These are phyloP conservation scores for Amanita rimosa DNA, from an alignment of 768 basidiomycete species.

Conservation along the genomic window DNA sequence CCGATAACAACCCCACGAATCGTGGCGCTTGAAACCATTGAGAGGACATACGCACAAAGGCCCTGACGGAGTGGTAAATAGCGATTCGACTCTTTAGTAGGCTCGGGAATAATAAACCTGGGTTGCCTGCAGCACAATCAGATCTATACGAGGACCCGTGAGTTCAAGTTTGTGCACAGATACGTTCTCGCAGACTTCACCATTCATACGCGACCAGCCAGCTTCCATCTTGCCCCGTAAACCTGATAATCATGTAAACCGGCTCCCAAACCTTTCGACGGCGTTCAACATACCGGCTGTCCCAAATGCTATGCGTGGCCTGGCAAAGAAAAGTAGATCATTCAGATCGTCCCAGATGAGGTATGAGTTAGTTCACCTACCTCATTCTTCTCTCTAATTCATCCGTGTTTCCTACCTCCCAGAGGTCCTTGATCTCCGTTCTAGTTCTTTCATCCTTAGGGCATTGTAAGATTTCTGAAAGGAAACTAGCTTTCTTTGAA, in stretches of 20 bases:
- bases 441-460: constrained; percentile 39
- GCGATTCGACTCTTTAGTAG: not conserved
- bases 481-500: too few relatives aligned
- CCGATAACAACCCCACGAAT: constrained; percentile 70
- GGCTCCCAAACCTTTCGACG: not conserved
- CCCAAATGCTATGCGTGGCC: constrained; percentile 73
- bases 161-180: not conserved
- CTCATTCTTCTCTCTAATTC: constrained; percentile 50
- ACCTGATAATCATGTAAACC: constrained; percentile 26
- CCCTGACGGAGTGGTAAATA: constrained; percentile 34
- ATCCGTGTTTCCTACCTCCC: constrained; percentile 25
- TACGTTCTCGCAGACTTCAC: constrained; percentile 13
- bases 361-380: constrained; percentile 16
- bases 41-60: constrained; percentile 59
- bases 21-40: constrained; percentile 39
- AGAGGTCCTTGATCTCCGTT: constrained; percentile 35
- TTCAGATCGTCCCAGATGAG: not conserved
- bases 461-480: not conserved
- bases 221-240: constrained; percentile 78
- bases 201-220: constrained; percentile 89
- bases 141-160: constrained; percentile 24
- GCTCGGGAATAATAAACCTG: constrained; percentile 33
- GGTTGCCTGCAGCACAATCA: constrained; percentile 73
- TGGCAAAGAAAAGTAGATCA: constrained; percentile 16
- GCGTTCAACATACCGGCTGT: constrained; percentile 52